A percentile compares a stretch with the other conserved stretches of the same genome.
These are phyloP conservation scores for Starmera amethionina DNA, from an alignment of 805 yeast genomes.

Conservation along the genomic window DNA sequence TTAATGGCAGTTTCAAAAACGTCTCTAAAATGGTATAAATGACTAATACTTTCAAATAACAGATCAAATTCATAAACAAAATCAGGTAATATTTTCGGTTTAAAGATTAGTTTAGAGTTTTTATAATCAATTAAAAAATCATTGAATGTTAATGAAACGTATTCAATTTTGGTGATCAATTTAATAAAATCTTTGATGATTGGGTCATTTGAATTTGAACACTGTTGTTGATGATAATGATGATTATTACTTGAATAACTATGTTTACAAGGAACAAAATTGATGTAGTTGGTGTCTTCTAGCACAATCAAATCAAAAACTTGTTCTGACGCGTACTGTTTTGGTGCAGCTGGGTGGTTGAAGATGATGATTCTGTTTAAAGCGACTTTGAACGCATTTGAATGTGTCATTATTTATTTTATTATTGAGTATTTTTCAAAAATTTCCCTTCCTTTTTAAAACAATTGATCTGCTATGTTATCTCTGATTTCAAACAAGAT, in stretches of 20 bases:
- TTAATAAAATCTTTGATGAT: conserved; percentile 9
- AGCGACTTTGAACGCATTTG: conserved; percentile 7
- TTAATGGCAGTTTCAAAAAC: neutral
- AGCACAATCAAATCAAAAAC: conserved; percentile 7
- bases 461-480: too few species aligned
- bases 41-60: conserved; percentile 3
- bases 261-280: conserved; percentile 6
- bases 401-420: conserved; percentile 10
- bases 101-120: conserved; percentile 13
- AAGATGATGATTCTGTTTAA: conserved; percentile 12
- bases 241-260: neutral
- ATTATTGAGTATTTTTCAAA: too few species aligned
- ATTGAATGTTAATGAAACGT: conserved; percentile 15
- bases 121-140: conserved; percentile 9
- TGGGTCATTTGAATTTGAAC: conserved; percentile 3
- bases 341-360: neutral
- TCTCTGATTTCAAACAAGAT: too few species aligned
- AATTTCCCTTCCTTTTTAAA: too few species aligned
- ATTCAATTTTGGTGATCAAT: conserved; percentile 15
- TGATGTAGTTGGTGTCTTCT: conserved; percentile 14
- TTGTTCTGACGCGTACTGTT: conserved; percentile 1
- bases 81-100: conserved; percentile 15
- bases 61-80: conserved; percentile 16
- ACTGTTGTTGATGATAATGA: neutral
- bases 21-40: conserved; percentile 1